phyloP scores from a whole-genome alignment of 75 land plant species.

The Chamaecyparis obtusa region DNA sequence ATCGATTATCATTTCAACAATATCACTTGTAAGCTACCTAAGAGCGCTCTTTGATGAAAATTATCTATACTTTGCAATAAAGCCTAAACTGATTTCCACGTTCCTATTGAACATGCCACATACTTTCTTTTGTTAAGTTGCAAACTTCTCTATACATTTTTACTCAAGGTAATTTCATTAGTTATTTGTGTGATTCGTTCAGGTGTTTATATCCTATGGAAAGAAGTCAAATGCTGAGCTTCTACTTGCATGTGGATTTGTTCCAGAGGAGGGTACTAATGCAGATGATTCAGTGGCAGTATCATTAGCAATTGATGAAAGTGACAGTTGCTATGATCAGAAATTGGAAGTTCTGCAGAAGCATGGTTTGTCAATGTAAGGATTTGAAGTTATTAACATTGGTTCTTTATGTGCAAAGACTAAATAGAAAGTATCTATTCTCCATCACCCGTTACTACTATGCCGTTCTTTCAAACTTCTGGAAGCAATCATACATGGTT shows the following conservation, averaged over 20 bases:
- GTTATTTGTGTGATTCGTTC: not conserved
- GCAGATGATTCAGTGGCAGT: conserved; percentile 72
- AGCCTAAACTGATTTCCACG: not conserved
- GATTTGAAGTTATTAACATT: not conserved
- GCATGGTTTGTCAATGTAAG: conserved; percentile 76
- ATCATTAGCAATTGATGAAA: conserved; percentile 43
- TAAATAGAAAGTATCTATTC: not conserved
- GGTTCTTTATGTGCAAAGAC: not conserved
- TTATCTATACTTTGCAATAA: not conserved
- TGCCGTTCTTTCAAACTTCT: not conserved
- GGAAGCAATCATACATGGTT: not conserved
- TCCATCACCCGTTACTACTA: not conserved
- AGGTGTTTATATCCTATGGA: conserved; percentile 95
- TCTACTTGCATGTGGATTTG: conserved; percentile 90
- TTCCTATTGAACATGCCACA: not conserved
- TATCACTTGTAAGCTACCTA: not conserved
- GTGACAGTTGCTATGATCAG: conserved; percentile 63
- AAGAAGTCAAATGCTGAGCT: conserved; percentile 88
- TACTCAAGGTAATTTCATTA: not conserved
- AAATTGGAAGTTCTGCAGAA: conserved; percentile 64
- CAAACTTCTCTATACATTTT: not conserved
- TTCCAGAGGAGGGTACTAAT: conserved; percentile 67
- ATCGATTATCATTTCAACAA: no score
- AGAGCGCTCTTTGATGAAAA: not conserved
- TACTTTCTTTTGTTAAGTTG: not conserved